Conservation (phyloP, 371 early-diverging fungal genomes). For the Lichtheimia hyalospora region DNA sequence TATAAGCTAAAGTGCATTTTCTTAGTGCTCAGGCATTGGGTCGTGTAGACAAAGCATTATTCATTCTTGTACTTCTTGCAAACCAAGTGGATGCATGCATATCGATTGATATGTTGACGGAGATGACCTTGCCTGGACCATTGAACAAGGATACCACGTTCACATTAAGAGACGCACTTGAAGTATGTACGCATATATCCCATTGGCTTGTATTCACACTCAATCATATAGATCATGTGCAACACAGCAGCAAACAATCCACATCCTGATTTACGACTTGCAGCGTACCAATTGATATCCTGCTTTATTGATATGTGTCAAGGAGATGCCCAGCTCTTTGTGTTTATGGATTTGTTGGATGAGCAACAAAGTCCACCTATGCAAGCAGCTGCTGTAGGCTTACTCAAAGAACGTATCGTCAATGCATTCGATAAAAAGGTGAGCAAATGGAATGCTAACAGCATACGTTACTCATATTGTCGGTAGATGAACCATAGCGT, state of each 20-base stretch:
- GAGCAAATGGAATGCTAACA: background rate
- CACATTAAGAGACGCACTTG: conserved; percentile 4
- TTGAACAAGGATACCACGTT: background rate
- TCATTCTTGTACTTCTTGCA: conserved; percentile 11
- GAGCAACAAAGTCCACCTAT: conserved; percentile 23
- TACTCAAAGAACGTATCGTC: conserved; percentile 27
- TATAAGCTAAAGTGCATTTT: background rate
- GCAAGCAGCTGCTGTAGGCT: conserved; percentile 25
- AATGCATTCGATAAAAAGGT: conserved; percentile 13
- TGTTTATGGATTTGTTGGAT: conserved; percentile 22
- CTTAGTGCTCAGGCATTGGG: background rate
- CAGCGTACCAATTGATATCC: conserved; percentile 18
- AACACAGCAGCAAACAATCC: conserved; percentile 8
- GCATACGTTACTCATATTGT: too few species aligned
- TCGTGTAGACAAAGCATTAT: conserved; percentile 13
- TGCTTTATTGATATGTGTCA: conserved; percentile 19
- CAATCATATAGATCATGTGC: conserved; percentile 1
- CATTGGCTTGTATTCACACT: background rate
- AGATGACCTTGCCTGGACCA: background rate
- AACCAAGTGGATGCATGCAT: conserved; percentile 1
- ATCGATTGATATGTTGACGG: background rate
- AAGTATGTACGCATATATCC: conserved; percentile 2
- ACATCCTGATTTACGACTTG: conserved; percentile 18
- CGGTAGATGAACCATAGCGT: background rate
- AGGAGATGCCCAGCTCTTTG: conserved; percentile 19